Base-by-base conservation (phyloP, 2,329 filamentous ascomycete genomes). In the Nannizziopsis arthrosporioides region DNA sequence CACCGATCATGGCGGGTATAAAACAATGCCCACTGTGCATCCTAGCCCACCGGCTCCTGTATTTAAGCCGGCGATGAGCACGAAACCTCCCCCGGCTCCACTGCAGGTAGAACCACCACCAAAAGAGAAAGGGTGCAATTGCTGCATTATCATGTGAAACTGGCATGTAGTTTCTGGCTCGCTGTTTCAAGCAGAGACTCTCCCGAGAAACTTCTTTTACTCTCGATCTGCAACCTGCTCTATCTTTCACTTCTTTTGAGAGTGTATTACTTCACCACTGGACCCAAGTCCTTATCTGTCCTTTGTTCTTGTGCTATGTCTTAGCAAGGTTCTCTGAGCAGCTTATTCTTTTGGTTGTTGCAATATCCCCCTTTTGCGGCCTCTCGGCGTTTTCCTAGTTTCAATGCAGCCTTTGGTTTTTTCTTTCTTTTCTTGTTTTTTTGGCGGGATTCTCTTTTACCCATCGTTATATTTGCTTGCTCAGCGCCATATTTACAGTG, bases 101-200 rank as follows among this genome's bases (percentile, higher is more conserved):
- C 69, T 75, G 39, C 70, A 73, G 53, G 61, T 78, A 18, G 75
- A 76, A 39, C 72, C 80, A 15, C 69, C 70, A 9, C 73, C 78
- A 73, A 77, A 78, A 57, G 73, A 78, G 57, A 76, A 73, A 54
- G 75, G 78, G 9, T 82, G 82, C 56, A 80, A 77, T 50, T 84
- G 82, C 64, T 88, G 84, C 65, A 71, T 85, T 52, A 75, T 89
- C 56, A 87, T 87, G 84, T 87, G 44, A 44, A 19, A 27, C 22
- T 19, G 30, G 5, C 2, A 11, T 14, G 6, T 2, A 27, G 22
- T 7, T 27, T 27, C 3, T 7, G 7, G 22, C 22, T 27, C 22
- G 4, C 22, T 27, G 22, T 27, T 27, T 27, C 22, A 27, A 27
- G 22, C 22, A 27, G 7, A n/a, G 7, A 27, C 7, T 7, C 22